Evolutionary conservation across 2,329 filamentous ascomycete species (phyloP).

Genomic region (Hymenoscyphus fructigenus): DNA sequence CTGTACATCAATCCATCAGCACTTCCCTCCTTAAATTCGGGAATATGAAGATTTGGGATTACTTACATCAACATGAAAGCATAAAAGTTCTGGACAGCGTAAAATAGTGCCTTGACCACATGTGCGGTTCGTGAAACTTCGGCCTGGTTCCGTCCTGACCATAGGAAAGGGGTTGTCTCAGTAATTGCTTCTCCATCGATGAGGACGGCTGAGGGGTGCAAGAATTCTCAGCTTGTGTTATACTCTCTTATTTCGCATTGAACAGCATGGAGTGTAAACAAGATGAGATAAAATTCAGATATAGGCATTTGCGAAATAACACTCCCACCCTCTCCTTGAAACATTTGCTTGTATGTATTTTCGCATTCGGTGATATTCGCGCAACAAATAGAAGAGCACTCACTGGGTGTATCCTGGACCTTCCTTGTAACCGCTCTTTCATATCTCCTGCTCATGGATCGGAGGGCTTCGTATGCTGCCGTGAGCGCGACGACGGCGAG

Average conservation of each 20-base stretch:
- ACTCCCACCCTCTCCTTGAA: not conserved
- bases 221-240: constrained; percentile 30
- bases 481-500: constrained; percentile 77
- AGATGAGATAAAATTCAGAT: not conserved
- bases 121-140: constrained; percentile 66
- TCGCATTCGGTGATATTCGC: not conserved
- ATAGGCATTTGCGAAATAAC: not conserved
- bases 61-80: constrained; percentile 99
- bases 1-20: constrained; percentile 45
- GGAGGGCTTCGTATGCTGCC: constrained; percentile 90
- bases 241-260: not conserved
- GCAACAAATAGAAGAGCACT: constrained; percentile 15
- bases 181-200: constrained; percentile 42
- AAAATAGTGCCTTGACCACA: constrained; percentile 77
- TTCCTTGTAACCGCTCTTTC: constrained; percentile 50
- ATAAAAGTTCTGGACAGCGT: constrained; percentile 95
- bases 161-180: constrained; percentile 63
- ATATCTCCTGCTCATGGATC: constrained; percentile 73
- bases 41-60: not conserved
- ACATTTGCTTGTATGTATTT: not conserved
- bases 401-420: constrained; percentile 32
- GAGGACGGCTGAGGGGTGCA: constrained; percentile 6
- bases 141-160: constrained; percentile 70
- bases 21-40: not conserved
- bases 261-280: not conserved